Percentiles rank a stretch among this genome's conserved stretches.
These are phyloP conservation scores for Fagopyrum esculentum DNA, from an alignment of 148 eudicot genomes.

Conservation along the genomic window DNA sequence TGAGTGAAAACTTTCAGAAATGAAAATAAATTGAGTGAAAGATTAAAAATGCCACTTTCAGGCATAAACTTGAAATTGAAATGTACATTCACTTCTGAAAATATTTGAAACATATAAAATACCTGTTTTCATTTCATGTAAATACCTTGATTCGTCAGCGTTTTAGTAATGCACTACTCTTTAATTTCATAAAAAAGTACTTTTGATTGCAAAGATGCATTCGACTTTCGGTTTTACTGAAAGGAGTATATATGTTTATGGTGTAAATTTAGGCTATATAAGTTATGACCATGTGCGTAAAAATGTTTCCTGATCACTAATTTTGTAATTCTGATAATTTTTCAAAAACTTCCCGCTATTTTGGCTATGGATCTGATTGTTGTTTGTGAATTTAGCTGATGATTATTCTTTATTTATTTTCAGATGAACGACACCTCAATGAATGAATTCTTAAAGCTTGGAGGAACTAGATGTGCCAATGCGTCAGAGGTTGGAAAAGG, in stretches of 20 bases:
- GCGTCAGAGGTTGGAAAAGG: conserved; percentile 59
- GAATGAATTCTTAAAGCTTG: conserved; percentile 47
- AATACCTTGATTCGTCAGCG: neutral
- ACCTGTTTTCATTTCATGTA: neutral
- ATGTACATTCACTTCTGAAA: neutral
- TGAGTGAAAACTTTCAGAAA: neutral
- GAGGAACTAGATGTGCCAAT: conserved; percentile 48
- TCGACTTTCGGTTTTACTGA: conserved; percentile 1
- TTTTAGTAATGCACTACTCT: neutral
- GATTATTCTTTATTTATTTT: conserved; percentile 10
- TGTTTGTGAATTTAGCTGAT: neutral
- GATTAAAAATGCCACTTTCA: neutral
- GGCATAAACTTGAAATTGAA: neutral
- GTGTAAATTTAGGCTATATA: neutral
- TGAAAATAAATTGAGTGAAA: neutral
- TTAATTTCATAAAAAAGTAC: neutral
- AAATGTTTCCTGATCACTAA: neutral
- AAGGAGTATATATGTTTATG: neutral
- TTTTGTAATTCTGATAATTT: neutral
- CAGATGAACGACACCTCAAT: conserved; percentile 40
- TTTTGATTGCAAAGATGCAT: neutral
- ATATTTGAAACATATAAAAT: neutral
- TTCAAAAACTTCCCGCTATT: neutral
- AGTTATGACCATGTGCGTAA: neutral
- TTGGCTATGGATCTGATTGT: neutral